Evolutionary conservation across 257 asterid species (phyloP), one percentile per base, ranked within the genome.

Genomic region (Nicotiana sylvestris): DNA sequence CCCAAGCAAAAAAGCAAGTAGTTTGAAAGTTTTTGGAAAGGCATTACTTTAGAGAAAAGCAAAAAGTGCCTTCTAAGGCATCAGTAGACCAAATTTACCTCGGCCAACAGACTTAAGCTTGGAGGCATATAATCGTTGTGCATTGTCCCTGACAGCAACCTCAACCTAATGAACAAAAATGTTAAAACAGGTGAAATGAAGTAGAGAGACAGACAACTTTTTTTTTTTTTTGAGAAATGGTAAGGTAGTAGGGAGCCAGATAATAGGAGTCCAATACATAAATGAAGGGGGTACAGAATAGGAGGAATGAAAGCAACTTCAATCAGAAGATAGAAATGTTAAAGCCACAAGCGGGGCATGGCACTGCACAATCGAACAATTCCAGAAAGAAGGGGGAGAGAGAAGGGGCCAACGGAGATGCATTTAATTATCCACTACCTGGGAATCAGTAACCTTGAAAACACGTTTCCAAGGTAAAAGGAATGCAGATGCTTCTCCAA

Each of bases 391-490:
- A 25, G 58, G 58, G 13, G 51, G 80, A 46, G 61, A 65, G 35
- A 5, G 32, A 81, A 56, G 49, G 43, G 57, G n/a, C 43, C 58
- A 11, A 72, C 81, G 67, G 82, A 29, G 67, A 81, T 18, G 10
- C 60, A 53, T 55, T 60, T 16, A 82, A 43, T 21, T 56, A 76
- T 61, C 65, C 83, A 39, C 81, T 92, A 94, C 99, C 98, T 96
- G 99, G 78, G 99, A 55, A 86, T 94, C 97, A 33, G 98, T 91
- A 83, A 90, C 93, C 91, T 91, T 96, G 89, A 96, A 95, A 82
- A 96, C 92, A 46, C 99, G 98, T 90, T 96, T 96, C 99, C 99
- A 96, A 81, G 99, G 99, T 88, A 96, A 87, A 85, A 96, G 92
- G 88, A 96, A 96, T n/a, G 92, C 90, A 69, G 98, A 90, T 58